Percentiles rank a stretch among this genome's conserved stretches.
Evolutionary conservation across 768 basidiomycete genomes (phyloP).

Genomic region (Kwoniella heveanensis): DNA sequence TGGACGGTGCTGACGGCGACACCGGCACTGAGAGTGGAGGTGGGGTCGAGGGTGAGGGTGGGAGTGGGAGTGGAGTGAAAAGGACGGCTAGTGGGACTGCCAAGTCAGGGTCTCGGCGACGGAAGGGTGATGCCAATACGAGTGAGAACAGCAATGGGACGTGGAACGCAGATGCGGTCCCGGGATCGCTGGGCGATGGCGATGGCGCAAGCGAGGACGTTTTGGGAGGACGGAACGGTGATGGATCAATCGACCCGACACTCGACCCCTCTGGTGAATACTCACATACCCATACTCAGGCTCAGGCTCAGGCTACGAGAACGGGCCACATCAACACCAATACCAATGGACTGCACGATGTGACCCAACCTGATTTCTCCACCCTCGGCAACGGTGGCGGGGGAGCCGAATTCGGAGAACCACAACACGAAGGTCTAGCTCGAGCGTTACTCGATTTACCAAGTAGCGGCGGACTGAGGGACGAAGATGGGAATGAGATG

Average conservation of each 20-base stretch:
- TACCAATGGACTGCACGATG: background rate
- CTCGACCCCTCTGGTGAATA: no score
- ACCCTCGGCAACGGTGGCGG: no score
- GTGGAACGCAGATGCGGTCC: no score
- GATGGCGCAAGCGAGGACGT: no score
- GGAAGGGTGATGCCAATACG: no score
- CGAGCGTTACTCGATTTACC: slow-evolving; percentile 25
- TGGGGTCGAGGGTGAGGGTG: background rate
- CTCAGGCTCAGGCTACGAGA: no score
- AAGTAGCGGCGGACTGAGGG: slow-evolving; percentile 19
- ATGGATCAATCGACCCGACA: no score
- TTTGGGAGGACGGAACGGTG: no score
- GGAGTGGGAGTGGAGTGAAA: background rate
- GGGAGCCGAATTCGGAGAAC: background rate
- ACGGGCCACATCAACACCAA: background rate
- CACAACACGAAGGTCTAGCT: slow-evolving; percentile 24
- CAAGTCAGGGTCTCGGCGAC: slow-evolving; percentile 14
- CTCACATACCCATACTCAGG: no score
- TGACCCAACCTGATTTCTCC: background rate
- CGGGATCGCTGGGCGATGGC: no score
- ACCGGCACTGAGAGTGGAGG: background rate
- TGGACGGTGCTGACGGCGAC: no score
- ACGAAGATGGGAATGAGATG: slow-evolving; percentile 29
- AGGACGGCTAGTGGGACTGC: slow-evolving; percentile 13
- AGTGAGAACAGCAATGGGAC: background rate